Conservation (phyloP, 768 basidiomycete genomes). For the Serendipita sp. region DNA sequence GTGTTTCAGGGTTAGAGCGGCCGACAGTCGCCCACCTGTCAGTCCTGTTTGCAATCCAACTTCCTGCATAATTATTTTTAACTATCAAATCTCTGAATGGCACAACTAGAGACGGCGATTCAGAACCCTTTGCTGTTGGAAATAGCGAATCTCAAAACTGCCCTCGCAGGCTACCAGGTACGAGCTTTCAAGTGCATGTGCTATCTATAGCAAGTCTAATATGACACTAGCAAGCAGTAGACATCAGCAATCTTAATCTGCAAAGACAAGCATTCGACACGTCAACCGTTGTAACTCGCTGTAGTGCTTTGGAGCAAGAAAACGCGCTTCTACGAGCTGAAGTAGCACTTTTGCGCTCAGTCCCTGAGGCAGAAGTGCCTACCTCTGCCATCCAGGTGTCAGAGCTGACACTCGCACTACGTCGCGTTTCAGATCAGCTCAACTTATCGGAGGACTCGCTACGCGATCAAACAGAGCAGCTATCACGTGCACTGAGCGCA, state of each 20-base stretch:
- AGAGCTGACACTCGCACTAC: slow-evolving; percentile 50
- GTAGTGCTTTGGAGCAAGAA: slow-evolving; percentile 37
- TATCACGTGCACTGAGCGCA: slow-evolving; percentile 29
- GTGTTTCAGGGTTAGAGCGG: too few species aligned
- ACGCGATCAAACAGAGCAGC: slow-evolving; percentile 30
- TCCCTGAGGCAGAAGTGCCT: slow-evolving; percentile 26
- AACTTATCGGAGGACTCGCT: slow-evolving; percentile 41
- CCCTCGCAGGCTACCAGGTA: slow-evolving; percentile 35
- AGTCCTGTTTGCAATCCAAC: too few species aligned
- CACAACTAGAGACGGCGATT: too few species aligned
- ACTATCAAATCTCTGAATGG: too few species aligned
- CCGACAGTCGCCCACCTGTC: too few species aligned
- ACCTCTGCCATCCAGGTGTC: slow-evolving; percentile 24
- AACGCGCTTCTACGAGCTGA: slow-evolving; percentile 42
- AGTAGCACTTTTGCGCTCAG: slow-evolving; percentile 33
- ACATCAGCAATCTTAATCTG: background rate
- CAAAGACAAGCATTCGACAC: background rate
- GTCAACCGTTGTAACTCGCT: slow-evolving; percentile 14
- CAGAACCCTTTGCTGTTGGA: slow-evolving; percentile 29
- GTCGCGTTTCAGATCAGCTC: slow-evolving; percentile 53
- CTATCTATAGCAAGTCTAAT: too few species aligned
- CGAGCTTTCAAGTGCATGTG: too few species aligned
- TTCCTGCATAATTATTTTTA: too few species aligned
- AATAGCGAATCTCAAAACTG: slow-evolving; percentile 28
- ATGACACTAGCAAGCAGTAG: background rate